A percentile compares a stretch with the other conserved stretches of the same genome.
These are phyloP conservation scores for Penicillium roqueforti DNA, from an alignment of 495 filamentous ascomycete genomes.

Conservation along the genomic window DNA sequence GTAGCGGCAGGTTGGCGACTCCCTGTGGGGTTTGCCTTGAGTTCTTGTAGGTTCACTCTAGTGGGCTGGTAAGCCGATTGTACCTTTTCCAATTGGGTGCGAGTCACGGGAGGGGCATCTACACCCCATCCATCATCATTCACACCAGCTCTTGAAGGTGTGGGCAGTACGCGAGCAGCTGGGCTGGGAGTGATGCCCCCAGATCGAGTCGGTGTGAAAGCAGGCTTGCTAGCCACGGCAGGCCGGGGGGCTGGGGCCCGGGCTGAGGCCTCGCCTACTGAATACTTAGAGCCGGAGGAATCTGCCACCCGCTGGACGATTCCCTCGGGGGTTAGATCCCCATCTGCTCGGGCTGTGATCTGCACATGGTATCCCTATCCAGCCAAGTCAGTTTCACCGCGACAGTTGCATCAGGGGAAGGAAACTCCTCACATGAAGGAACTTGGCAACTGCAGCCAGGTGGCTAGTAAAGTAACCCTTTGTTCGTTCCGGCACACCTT, in stretches of 20 bases:
- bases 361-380: slow-evolving; percentile 90
- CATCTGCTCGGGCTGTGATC: slow-evolving; percentile 86
- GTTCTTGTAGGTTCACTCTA: slow-evolving; percentile 80
- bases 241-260: slow-evolving; percentile 56
- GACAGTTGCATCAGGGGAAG: background rate
- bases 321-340: slow-evolving; percentile 76
- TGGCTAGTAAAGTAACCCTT: slow-evolving; percentile 99
- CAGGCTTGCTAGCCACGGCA: slow-evolving; percentile 77
- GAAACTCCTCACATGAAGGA: slow-evolving; percentile 63
- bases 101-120: slow-evolving; percentile 86
- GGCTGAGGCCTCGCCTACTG: slow-evolving; percentile 52
- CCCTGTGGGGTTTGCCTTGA: slow-evolving; percentile 62
- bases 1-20: slow-evolving; percentile 27
- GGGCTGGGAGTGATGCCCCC: slow-evolving; percentile 59
- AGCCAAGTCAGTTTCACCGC: slow-evolving; percentile 13
- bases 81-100: slow-evolving; percentile 89
- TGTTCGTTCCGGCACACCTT: slow-evolving; percentile 95
- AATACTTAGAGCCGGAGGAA: slow-evolving; percentile 93
- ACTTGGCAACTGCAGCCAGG: slow-evolving; percentile 77
- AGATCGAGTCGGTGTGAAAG: slow-evolving; percentile 76
- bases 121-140: slow-evolving; percentile 87
- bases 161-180: slow-evolving; percentile 44
- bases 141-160: slow-evolving; percentile 44
- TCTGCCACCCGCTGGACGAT: slow-evolving; percentile 95
- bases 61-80: slow-evolving; percentile 88